phyloP scores from a whole-genome alignment of 2,329 filamentous ascomycete species.

The Coleophoma crateriformis region DNA sequence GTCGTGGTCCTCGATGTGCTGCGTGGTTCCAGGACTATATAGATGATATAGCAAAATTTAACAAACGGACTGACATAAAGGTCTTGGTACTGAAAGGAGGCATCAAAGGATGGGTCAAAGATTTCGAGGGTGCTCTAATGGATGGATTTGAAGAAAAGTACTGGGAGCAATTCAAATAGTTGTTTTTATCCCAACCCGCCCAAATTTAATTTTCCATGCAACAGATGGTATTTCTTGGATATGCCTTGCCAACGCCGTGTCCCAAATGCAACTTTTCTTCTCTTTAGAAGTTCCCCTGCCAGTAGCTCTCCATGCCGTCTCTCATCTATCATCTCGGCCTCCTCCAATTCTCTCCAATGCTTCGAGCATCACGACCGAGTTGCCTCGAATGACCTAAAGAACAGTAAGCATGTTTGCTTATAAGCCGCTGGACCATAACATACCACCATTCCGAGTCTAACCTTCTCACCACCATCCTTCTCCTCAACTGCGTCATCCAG shows the following conservation, averaged over 20 bases:
- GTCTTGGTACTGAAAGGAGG: constrained; percentile 45
- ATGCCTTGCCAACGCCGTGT: constrained; percentile 19
- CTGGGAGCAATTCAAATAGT: constrained; percentile 25
- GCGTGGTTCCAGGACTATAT: constrained; percentile 53
- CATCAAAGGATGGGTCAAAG: constrained; percentile 49
- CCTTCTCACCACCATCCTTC: constrained; percentile 86
- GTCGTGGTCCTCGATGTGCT: constrained; percentile 45
- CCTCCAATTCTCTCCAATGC: constrained; percentile 65
- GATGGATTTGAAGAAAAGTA: constrained; percentile 41
- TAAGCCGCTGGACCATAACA: constrained; percentile 27
- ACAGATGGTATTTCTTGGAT: constrained; percentile 17
- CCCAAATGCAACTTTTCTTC: constrained; percentile 9
- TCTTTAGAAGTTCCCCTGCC: not conserved
- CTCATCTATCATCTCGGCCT: constrained; percentile 38
- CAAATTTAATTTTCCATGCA: constrained; percentile 13
- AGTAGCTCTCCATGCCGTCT: not conserved
- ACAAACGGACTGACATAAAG: constrained; percentile 35
- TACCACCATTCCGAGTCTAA: constrained; percentile 88
- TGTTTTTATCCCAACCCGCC: not conserved
- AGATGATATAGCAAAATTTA: constrained; percentile 32
- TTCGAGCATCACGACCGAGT: constrained; percentile 98
- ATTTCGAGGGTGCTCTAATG: constrained; percentile 40
- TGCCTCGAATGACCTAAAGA: constrained; percentile 81
- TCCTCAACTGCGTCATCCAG: constrained; percentile 96
- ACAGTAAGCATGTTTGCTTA: constrained; percentile 6